Percentiles rank a stretch among this genome's conserved stretches.
These are phyloP conservation scores for Trifolium dubium DNA, from an alignment of 306 rosid genomes.

Conservation along the genomic window DNA sequence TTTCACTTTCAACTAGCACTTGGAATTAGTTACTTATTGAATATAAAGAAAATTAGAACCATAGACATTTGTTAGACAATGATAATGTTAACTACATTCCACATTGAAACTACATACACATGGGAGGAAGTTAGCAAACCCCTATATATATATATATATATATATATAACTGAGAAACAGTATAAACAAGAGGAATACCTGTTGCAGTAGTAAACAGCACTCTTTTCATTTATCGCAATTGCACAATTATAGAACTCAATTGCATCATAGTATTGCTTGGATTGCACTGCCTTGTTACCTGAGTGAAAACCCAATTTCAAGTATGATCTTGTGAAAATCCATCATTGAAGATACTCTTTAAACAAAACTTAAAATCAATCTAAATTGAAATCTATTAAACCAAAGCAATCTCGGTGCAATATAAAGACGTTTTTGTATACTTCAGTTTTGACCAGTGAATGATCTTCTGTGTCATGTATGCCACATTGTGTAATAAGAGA, in stretches of 20 bases:
- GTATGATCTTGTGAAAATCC: slow-evolving; percentile 29
- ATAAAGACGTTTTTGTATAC: slow-evolving; percentile 12
- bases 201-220: slow-evolving; percentile 92
- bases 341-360: slow-evolving; percentile 27
- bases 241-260: slow-evolving; percentile 85
- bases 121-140: no score
- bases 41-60: background rate
- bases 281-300: slow-evolving; percentile 92
- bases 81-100: background rate
- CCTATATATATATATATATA: no score
- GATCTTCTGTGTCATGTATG: background rate
- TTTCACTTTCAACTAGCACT: slow-evolving; percentile 1
- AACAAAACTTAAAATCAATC: slow-evolving; percentile 14
- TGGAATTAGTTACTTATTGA: slow-evolving; percentile 11
- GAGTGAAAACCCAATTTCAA: slow-evolving; percentile 41
- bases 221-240: slow-evolving; percentile 64
- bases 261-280: slow-evolving; percentile 64
- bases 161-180: slow-evolving; percentile 25
- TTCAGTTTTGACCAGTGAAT: slow-evolving; percentile 21
- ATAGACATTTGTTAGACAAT: background rate
- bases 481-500: background rate
- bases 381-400: slow-evolving; percentile 19
- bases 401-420: slow-evolving; percentile 16
- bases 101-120: background rate
- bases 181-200: slow-evolving; percentile 58